phyloP scores from a whole-genome alignment of 495 filamentous ascomycete species.

The Penicillium fimorum region DNA sequence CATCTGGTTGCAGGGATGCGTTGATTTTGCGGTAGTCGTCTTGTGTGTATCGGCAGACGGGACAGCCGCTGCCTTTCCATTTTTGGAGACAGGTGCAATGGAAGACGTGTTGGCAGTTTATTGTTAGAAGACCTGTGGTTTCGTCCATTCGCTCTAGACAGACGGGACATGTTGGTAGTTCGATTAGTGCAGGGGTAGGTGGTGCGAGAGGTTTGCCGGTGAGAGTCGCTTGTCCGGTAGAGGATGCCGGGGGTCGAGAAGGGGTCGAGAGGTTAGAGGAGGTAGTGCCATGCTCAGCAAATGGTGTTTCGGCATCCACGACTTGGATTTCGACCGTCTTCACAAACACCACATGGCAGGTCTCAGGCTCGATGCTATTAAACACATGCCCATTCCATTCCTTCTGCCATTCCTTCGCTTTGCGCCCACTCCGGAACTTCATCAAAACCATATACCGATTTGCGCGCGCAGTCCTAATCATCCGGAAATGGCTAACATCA shows the following conservation, averaged over 20 bases:
- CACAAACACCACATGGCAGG: slow-evolving; percentile 93
- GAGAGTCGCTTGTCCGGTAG: slow-evolving; percentile 50
- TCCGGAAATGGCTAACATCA: slow-evolving; percentile 89
- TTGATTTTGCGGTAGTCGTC: slow-evolving; percentile 44
- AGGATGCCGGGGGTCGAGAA: slow-evolving; percentile 39
- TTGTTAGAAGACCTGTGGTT: slow-evolving; percentile 89
- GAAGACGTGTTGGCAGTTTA: slow-evolving; percentile 96
- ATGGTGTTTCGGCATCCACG: slow-evolving; percentile 27
- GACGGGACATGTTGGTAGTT: slow-evolving; percentile 94
- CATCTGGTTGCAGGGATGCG: slow-evolving; percentile 30
- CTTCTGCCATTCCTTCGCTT: slow-evolving; percentile 75
- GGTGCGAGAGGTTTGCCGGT: slow-evolving; percentile 83
- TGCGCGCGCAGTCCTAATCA: slow-evolving; percentile 83
- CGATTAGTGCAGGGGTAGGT: slow-evolving; percentile 83
- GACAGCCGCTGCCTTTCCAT: slow-evolving; percentile 91
- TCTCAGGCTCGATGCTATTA: slow-evolving; percentile 94
- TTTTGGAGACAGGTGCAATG: slow-evolving; percentile 96
- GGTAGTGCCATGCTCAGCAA: slow-evolving; percentile 33
- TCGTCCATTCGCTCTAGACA: slow-evolving; percentile 99
- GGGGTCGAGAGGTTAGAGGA: slow-evolving; percentile 44
- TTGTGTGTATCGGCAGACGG: slow-evolving; percentile 89
- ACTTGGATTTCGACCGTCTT: slow-evolving; percentile 75
- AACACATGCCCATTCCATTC: slow-evolving; percentile 95
- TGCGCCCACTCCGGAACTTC: slow-evolving; percentile 79
- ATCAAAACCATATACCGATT: slow-evolving; percentile 97